Conservation (phyloP, 345 rosid genomes). For the Excoecaria agallocha region DNA sequence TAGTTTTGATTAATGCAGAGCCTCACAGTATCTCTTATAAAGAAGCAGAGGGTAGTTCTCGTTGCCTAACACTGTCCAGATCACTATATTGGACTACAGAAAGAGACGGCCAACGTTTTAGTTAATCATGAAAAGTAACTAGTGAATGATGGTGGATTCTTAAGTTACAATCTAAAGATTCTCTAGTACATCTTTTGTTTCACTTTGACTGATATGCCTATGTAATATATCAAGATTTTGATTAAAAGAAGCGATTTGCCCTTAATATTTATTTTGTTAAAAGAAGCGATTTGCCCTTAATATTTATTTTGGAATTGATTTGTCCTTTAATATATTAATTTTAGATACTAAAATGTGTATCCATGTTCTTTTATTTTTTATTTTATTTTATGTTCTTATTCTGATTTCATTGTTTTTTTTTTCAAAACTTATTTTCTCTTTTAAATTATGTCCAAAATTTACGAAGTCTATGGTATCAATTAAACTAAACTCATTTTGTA, state of each 20-base stretch:
- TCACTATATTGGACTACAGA: background rate
- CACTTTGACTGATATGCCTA: background rate
- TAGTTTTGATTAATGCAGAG: constrained; percentile 1
- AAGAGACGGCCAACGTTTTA: background rate
- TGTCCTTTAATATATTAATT: too few relatives aligned
- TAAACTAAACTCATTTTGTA: too few relatives aligned
- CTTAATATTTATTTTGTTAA: too few relatives aligned
- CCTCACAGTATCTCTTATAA: background rate
- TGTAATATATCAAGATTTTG: background rate
- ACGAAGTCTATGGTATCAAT: too few relatives aligned
- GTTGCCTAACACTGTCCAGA: background rate
- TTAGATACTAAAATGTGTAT: too few relatives aligned
- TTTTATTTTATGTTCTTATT: too few relatives aligned
- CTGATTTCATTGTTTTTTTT: too few relatives aligned
- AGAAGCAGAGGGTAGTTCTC: background rate
- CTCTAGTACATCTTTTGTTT: background rate
- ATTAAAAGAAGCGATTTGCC: background rate
- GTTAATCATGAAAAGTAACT: background rate
- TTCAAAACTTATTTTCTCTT: too few relatives aligned
- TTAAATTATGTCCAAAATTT: too few relatives aligned
- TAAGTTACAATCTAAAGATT: background rate
- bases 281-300: too few relatives aligned
- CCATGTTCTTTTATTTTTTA: too few relatives aligned
- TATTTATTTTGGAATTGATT: too few relatives aligned
- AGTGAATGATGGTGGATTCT: background rate